Evolutionary conservation across 2,329 filamentous ascomycete species (phyloP), one percentile per base, ranked within the genome.

Genomic region (Gremmenia infestans): DNA sequence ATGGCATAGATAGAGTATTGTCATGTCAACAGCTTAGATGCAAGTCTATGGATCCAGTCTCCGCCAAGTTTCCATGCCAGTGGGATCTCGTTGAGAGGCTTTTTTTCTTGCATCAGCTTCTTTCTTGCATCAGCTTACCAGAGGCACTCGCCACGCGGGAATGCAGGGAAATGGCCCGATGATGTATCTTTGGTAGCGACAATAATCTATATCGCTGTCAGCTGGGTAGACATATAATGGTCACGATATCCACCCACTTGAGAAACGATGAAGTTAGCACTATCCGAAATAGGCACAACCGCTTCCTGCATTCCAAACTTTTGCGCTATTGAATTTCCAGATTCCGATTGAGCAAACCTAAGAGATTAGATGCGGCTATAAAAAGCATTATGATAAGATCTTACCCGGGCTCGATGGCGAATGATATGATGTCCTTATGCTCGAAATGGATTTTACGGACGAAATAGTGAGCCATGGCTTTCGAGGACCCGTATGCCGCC

Each of bases 401-500:
- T 32, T 32, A 32, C 28, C 28, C 28, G 2, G 28, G 28, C 28
- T 32, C 28, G 28, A 32, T 8, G 4, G 28, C 28, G 9, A 32
- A 32, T 9, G 28, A 32, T 32, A 32, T 32, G 28, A 32, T 32
- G 28, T 32, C 28, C 9, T 32, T 32, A 46, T 72, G 62, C 54
- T 74, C 72, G 36, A 70, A 66, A 57, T 74, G 67, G 12, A 73
- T 67, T 57, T 71, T 71, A 8, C 65, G 55, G 3, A 65, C 61
- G 36, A 72, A 52, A 36, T 60, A 74, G 52, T 74, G 72, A 25
- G 72, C 46, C 9, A 54, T 59, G 1, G 58, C 62, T 64, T 81
- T 81, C 40, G 70, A 69, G 1, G 72, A 61, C 0, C 72, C 77
- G 55, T 81, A 80, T 0, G 70, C 69, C 0, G 69, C 52, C 23